Base-by-base conservation (phyloP, 2,329 filamentous ascomycete genomes). In the Fusarium armeniacum region DNA sequence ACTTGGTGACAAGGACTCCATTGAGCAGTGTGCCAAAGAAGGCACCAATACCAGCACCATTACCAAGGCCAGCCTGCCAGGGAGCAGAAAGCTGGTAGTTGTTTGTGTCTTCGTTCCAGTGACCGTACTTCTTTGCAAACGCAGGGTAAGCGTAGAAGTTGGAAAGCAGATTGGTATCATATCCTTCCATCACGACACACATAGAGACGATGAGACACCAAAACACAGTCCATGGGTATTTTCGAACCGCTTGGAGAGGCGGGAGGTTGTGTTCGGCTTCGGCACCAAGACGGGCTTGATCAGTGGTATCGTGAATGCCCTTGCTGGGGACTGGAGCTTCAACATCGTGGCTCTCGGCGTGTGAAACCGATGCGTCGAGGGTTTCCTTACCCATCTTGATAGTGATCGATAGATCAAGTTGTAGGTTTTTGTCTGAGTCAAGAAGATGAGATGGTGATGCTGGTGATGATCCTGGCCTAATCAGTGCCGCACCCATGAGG, bases 21-120 rank as follows among this genome's bases (percentile, higher is more conserved):
- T 83, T 84, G 24, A 84, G 62, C 12, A 84, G 75, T 5, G 84
- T 78, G 1, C 85, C 86, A 4, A 87, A 57, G 22, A 88, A 83
- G 16, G 81, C 79, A 6, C 85, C 85, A 11, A 83, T 79, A 18
- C 79, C 75, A 0, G 81, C 77, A 2, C 79, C 83, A 32, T 83
- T 83, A 28, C 77, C 76, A 1, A 88, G 73, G 0, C 80, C 84
- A 4, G 83, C 80, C 70, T 87, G 84, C 86, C 86, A 88, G 1
- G 80, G 69, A 0, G 83, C 81, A 0, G 81, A 77, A 28, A 88
- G 76, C 64, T 86, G 76, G 52, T 78, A 77, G 32, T 70, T 63
- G 4, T 67, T 62, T 3, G 60, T 73, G 18, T 52, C 65, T 12
- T 68, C 75, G 46, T 75, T 71, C 50, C 73, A 77, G 36, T 73